These are phyloP conservation scores for Beauveria brongniartii DNA, from an alignment of 2,329 filamentous ascomycete genomes.

Conservation along the genomic window DNA sequence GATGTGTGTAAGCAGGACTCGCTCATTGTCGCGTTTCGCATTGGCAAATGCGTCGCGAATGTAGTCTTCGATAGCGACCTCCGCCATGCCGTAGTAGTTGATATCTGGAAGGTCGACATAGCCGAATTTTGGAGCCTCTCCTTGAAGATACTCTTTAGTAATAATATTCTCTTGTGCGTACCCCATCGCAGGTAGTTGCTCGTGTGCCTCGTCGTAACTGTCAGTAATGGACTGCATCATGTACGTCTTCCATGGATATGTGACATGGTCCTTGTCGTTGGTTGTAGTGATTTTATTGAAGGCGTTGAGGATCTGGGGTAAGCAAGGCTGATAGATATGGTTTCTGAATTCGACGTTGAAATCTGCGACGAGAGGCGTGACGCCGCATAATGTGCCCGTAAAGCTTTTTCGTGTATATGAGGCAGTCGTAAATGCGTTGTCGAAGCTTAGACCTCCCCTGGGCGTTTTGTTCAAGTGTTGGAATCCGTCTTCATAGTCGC, in stretches of 20 bases:
- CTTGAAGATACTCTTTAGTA: slow-evolving; percentile 22
- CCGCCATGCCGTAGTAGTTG: slow-evolving; percentile 27
- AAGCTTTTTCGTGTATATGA: slow-evolving; percentile 38
- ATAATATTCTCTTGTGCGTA: slow-evolving; percentile 21
- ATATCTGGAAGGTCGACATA: slow-evolving; percentile 22
- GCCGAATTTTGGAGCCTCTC: slow-evolving; percentile 21
- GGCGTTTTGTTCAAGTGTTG: slow-evolving; percentile 11
- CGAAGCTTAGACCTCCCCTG: slow-evolving; percentile 33
- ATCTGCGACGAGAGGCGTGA: slow-evolving; percentile 31
- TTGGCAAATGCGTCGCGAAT: slow-evolving; percentile 23
- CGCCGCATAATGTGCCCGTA: slow-evolving; percentile 31
- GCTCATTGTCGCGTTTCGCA: slow-evolving; percentile 21
- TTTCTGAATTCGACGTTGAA: slow-evolving; percentile 33
- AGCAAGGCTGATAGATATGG: slow-evolving; percentile 36
- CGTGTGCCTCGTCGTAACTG: slow-evolving; percentile 25
- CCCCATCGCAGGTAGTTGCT: slow-evolving; percentile 23
- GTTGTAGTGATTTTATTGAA: slow-evolving; percentile 20
- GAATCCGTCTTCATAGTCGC: slow-evolving; percentile 26
- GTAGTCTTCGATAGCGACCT: slow-evolving; percentile 24
- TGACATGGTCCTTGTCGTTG: slow-evolving; percentile 15
- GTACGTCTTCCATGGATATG: slow-evolving; percentile 23
- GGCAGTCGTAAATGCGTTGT: slow-evolving; percentile 31
- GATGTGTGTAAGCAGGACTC: slow-evolving; percentile 26
- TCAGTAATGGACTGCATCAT: slow-evolving; percentile 26
- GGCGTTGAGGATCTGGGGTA: slow-evolving; percentile 30